These are phyloP conservation scores for Volvox carteri DNA, from an alignment of 163 green algal species.

Conservation along the genomic window DNA sequence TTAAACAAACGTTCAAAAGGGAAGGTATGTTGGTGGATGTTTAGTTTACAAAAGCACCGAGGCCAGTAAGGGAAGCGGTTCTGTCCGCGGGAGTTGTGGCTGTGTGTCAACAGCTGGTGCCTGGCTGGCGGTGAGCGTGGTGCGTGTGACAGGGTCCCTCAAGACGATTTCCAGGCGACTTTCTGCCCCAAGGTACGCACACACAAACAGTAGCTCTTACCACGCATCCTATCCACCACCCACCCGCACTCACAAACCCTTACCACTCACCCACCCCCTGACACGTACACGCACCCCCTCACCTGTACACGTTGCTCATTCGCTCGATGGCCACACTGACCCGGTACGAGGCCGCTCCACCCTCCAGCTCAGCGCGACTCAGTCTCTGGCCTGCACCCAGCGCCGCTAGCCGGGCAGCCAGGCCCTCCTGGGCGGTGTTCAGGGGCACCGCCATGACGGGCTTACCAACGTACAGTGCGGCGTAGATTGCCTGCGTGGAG, in stretches of 20 bases:
- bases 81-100: background rate
- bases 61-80: too few relatives aligned
- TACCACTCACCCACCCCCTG: background rate
- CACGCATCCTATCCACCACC: too few relatives aligned
- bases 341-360: conserved; percentile 39
- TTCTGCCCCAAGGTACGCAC: too few relatives aligned
- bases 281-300: background rate
- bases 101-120: background rate
- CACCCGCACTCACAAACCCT: too few relatives aligned
- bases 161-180: background rate
- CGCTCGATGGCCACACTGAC: conserved; percentile 49
- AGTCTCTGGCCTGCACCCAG: conserved; percentile 47
- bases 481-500: conserved; percentile 26
- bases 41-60: too few relatives aligned
- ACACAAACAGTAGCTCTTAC: too few relatives aligned
- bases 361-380: conserved; percentile 41
- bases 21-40: background rate
- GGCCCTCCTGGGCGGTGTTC: conserved; percentile 33
- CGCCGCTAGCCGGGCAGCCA: conserved; percentile 31
- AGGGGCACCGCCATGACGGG: conserved; percentile 42
- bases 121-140: background rate
- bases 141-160: background rate
- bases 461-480: conserved; percentile 45
- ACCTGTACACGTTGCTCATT: conserved; percentile 54
- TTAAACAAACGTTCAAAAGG: background rate